These are phyloP conservation scores for Ambrosia trifida DNA, from an alignment of 129 eudicot genomes.

Conservation along the genomic window DNA sequence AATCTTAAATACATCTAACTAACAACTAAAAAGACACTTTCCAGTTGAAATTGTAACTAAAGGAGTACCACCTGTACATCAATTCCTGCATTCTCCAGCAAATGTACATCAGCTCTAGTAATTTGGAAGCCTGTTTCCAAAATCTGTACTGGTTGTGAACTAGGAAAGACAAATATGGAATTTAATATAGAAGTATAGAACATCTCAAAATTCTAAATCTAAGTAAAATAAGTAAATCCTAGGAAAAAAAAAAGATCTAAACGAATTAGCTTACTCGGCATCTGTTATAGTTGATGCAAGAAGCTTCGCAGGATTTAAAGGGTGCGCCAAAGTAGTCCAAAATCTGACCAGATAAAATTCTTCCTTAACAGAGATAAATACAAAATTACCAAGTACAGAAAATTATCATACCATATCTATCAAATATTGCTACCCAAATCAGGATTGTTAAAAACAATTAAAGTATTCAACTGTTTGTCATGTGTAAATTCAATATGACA, in stretches of 20 bases:
- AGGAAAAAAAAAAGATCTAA: conserved; percentile 4
- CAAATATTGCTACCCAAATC: neutral
- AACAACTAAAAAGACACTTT: conserved; percentile 1
- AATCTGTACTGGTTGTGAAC: conserved; percentile 41
- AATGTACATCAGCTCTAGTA: conserved; percentile 44
- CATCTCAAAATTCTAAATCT: neutral
- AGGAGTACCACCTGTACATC: conserved; percentile 58
- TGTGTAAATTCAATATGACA: neutral
- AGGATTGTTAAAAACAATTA: neutral
- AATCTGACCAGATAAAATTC: conserved; percentile 36
- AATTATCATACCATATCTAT: neutral
- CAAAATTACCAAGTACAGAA: neutral
- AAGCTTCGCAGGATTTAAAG: conserved; percentile 48
- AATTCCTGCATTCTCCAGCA: conserved; percentile 45
- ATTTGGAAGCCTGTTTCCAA: conserved; percentile 52
- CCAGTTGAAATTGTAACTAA: conserved; percentile 4
- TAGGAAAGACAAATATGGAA: conserved; percentile 31
- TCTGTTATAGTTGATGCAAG: conserved; percentile 14
- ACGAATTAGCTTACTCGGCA: conserved; percentile 43
- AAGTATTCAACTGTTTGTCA: neutral
- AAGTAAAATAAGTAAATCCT: conserved; percentile 6
- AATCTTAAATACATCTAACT: neutral
- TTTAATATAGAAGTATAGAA: neutral
- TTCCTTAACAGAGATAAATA: conserved; percentile 3
- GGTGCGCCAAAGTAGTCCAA: conserved; percentile 48